Conservation (phyloP, 495 filamentous ascomycete species). For the Xylaria intraflava region DNA sequence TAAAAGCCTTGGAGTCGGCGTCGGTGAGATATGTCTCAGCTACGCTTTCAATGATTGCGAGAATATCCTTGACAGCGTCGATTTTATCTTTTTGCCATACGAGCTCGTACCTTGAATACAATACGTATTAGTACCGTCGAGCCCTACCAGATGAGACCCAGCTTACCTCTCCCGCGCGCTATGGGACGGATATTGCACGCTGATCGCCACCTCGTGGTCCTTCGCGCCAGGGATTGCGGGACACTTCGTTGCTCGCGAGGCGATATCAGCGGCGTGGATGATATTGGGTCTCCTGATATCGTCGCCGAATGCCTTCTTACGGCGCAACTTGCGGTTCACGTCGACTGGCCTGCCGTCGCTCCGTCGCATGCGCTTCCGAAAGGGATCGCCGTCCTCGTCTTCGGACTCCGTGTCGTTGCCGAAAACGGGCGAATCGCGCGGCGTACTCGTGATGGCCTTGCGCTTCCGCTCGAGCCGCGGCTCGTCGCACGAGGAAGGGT, state of each 20-base stretch:
- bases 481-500: constrained; percentile 31
- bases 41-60: constrained; percentile 68
- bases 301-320: constrained; percentile 50
- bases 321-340: constrained; percentile 52
- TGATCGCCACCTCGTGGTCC: constrained; percentile 48
- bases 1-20: constrained; percentile 56
- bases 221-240: constrained; percentile 41
- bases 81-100: constrained; percentile 76
- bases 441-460: constrained; percentile 24
- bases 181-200: constrained; percentile 67
- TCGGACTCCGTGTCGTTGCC: constrained; percentile 23
- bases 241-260: constrained; percentile 43
- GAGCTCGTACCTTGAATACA: constrained; percentile 60
- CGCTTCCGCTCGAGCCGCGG: constrained; percentile 22
- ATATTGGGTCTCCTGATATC: constrained; percentile 46
- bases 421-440: constrained; percentile 25
- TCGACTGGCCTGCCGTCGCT: constrained; percentile 33
- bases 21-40: constrained; percentile 66
- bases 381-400: constrained; percentile 19
- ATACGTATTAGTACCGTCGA: constrained; percentile 16
- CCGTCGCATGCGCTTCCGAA: constrained; percentile 26
- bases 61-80: constrained; percentile 77
- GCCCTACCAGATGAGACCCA: not conserved
- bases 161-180: constrained; percentile 60
- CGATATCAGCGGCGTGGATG: constrained; percentile 65